Evolutionary conservation across 2,329 filamentous ascomycete genomes (phyloP).

Genomic region (Botrytis squamosa): DNA sequence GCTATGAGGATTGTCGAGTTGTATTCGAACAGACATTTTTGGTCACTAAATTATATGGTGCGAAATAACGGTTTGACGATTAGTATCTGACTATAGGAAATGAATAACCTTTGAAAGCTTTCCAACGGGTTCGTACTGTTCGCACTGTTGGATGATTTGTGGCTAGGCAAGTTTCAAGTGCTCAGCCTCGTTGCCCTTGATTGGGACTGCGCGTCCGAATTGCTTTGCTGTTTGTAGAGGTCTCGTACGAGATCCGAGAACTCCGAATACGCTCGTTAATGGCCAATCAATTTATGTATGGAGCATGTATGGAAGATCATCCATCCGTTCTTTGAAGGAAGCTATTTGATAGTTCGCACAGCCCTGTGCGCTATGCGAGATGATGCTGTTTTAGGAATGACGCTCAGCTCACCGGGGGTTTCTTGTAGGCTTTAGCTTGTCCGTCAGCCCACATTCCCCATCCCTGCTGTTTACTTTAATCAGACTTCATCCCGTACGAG

Average conservation of each 20-base stretch:
- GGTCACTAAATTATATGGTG: neutral
- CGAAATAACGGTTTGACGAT: neutral
- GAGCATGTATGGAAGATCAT: neutral
- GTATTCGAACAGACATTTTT: slow-evolving; percentile 64
- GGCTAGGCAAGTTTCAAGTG: slow-evolving; percentile 8
- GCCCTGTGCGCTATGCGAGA: slow-evolving; percentile 1
- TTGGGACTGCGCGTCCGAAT: neutral
- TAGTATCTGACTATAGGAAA: neutral
- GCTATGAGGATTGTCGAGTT: slow-evolving; percentile 63
- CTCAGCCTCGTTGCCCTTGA: slow-evolving; percentile 18
- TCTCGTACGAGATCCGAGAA: neutral
- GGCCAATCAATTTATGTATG: neutral
- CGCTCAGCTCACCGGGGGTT: slow-evolving; percentile 1
- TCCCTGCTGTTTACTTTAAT: slow-evolving; percentile 11
- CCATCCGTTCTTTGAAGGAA: neutral
- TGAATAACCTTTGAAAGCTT: slow-evolving; percentile 5
- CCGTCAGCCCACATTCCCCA: neutral
- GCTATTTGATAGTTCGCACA: neutral
- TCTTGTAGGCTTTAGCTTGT: neutral
- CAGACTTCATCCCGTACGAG: neutral
- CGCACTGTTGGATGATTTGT: slow-evolving; percentile 10
- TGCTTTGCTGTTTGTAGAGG: neutral
- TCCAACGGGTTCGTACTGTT: neutral
- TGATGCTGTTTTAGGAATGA: slow-evolving; percentile 6
- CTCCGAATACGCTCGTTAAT: neutral